Percentiles rank a stretch among this genome's conserved stretches.
Conservation (phyloP, 1,284 basidiomycete species). For the Marasmius fiardii region DNA sequence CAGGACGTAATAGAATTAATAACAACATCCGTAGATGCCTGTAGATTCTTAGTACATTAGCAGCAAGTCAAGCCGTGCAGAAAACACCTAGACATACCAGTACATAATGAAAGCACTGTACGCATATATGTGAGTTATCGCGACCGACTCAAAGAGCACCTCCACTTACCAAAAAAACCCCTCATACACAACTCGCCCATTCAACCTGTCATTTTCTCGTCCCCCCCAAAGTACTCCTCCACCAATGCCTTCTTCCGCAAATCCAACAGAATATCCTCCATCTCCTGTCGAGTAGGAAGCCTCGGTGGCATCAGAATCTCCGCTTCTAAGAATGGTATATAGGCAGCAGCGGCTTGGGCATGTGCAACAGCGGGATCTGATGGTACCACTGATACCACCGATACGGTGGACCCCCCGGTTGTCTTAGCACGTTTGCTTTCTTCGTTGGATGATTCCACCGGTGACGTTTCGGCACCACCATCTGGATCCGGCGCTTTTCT, state of each 20-base stretch:
- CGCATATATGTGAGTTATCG: too few species aligned
- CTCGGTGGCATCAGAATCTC: conserved; percentile 74
- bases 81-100: too few species aligned
- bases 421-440: conserved; percentile 38
- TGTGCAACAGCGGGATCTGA: conserved; percentile 38
- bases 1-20: too few species aligned
- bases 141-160: too few species aligned
- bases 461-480: conserved; percentile 37
- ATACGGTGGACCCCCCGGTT: conserved; percentile 14
- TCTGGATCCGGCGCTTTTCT: conserved; percentile 50
- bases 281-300: conserved; percentile 73
- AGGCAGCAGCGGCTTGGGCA: conserved; percentile 60
- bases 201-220: conserved; percentile 16
- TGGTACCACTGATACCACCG: conserved; percentile 20
- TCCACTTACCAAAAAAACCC: not conserved
- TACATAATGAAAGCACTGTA: too few species aligned
- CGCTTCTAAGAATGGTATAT: conserved; percentile 73
- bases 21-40: too few species aligned
- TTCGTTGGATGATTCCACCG: conserved; percentile 16
- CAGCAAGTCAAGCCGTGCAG: too few species aligned
- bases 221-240: conserved; percentile 64
- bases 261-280: conserved; percentile 75
- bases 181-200: not conserved
- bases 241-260: conserved; percentile 82
- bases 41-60: too few species aligned